Evolutionary conservation across 148 eudicot species (phyloP).

Genomic region (Limonium bicolor): DNA sequence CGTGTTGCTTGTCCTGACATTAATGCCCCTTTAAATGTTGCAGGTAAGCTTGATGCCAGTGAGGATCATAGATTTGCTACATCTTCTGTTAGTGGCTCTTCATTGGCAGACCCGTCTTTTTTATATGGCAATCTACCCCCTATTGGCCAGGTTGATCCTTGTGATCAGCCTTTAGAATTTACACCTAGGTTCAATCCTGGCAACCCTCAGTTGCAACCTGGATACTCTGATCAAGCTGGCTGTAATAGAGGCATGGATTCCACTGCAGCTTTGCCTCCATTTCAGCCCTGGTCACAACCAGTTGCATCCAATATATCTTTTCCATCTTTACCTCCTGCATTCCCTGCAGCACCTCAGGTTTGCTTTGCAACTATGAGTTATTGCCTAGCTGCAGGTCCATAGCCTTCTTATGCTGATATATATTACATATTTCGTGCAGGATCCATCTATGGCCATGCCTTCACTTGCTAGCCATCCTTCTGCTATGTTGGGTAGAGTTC

Average conservation of each 20-base stretch:
- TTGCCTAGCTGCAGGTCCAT: background rate
- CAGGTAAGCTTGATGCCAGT: constrained; percentile 46
- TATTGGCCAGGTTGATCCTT: constrained; percentile 20
- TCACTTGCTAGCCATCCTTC: constrained; percentile 50
- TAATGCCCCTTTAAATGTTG: constrained; percentile 12
- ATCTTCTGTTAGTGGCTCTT: constrained; percentile 23
- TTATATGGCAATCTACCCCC: constrained; percentile 26
- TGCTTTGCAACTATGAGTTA: constrained; percentile 3
- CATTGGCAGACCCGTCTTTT: constrained; percentile 29
- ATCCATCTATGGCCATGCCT: constrained; percentile 37
- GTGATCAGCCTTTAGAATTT: constrained; percentile 75
- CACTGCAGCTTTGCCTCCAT: constrained; percentile 23
- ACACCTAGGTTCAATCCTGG: constrained; percentile 42
- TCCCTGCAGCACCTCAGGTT: constrained; percentile 53
- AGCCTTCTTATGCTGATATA: constrained; percentile 6
- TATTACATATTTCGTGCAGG: constrained; percentile 33
- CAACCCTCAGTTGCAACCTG: constrained; percentile 30
- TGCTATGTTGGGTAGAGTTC: constrained; percentile 41
- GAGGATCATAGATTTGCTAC: no score
- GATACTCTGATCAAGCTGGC: constrained; percentile 27
- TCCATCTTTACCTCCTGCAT: constrained; percentile 43
- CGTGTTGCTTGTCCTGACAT: background rate
- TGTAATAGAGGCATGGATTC: constrained; percentile 25
- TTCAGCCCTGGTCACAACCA: constrained; percentile 46
- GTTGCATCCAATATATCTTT: constrained; percentile 36